Base-by-base conservation (phyloP, 257 asterid species). In the Penstemon eatonii region DNA sequence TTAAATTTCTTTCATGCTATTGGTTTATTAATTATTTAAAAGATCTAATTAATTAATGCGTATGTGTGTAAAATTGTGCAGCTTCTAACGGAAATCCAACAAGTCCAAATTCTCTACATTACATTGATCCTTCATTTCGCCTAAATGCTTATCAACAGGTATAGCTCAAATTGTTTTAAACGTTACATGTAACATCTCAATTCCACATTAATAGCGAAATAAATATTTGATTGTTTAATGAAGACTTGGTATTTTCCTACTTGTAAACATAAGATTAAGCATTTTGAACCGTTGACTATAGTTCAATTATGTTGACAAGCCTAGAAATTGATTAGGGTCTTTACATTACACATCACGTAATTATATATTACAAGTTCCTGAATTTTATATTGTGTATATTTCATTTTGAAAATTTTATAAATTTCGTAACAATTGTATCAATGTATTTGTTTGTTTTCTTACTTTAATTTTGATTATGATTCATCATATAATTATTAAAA, bases 141-240 rank as follows among this genome's bases (percentile, higher is more conserved):
- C 72, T 78, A 42, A 88, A 91, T 71, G 82, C 95, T 74, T 91
- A 91, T 77, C 95, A 88, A 80, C 84, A 75, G 92, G 96, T 91
- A 10, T 9, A 7, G 37, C 44, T 46, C 33, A 12, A n/a, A 42
- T 38, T 5, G 12, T 12, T 5, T 9, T 55, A 5, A 9, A 55
- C 60, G 61, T 4, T 57, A 38, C 13, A 44, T 1, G 33, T 25
- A 25, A 25, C 33, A 25, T 2, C 33, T 25, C 33, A 25, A 1
- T 25, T 1, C 2, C 33, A 25, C 2, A 25, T 25, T 25, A 1
- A 2, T 25, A 1, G 33, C 2, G 2, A 25, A 0, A 25, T 25
- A 25, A 25, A 25, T 25, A 0, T 25, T 0, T 25, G 33, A 25
- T 2, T 25, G 2, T 1, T 25, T 1, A 1, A 57, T 7, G 10